phyloP scores from a whole-genome alignment of 192 early-diverging fungal species.

The Entomortierella chlamydospora region DNA sequence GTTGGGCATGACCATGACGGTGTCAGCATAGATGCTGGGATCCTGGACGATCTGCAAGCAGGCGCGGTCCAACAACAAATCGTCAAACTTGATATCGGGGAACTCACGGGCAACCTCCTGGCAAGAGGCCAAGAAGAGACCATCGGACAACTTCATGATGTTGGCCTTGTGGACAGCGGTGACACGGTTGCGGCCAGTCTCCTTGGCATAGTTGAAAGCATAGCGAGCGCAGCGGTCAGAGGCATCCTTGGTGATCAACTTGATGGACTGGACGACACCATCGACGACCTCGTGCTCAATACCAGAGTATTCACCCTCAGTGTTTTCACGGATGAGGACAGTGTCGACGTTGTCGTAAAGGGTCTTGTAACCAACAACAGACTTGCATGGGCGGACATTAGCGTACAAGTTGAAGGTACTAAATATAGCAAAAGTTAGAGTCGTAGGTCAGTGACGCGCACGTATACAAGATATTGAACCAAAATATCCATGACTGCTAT shows the following conservation, averaged over 20 bases:
- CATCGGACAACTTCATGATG: constrained; percentile 96
- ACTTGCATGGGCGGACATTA: constrained; percentile 98
- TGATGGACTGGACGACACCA: constrained; percentile 99
- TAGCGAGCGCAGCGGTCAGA: constrained; percentile 92
- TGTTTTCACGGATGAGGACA: constrained; percentile 99
- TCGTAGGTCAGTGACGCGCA: neutral
- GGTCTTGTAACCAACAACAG: constrained; percentile 96
- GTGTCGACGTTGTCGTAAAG: constrained; percentile 97
- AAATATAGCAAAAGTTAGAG: no score
- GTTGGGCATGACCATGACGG: constrained; percentile 99
- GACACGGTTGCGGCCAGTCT: constrained; percentile 91
- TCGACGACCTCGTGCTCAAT: constrained; percentile 96
- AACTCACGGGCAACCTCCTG: constrained; percentile 92
- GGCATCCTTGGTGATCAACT: constrained; percentile 97
- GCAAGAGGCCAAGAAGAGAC: constrained; percentile 95
- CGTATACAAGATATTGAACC: neutral
- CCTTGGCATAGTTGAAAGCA: constrained; percentile 93
- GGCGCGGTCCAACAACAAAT: constrained; percentile 93
- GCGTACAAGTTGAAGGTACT: constrained; percentile 98
- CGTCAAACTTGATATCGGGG: constrained; percentile 92
- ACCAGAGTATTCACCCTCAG: constrained; percentile 99
- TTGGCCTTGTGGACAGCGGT: constrained; percentile 99
- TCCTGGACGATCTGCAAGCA: constrained; percentile 94
- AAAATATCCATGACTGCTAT: no score
- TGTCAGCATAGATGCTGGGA: constrained; percentile 87